phyloP scores from a whole-genome alignment of 2,329 filamentous ascomycete species.

The Ascochyta rabiei region DNA sequence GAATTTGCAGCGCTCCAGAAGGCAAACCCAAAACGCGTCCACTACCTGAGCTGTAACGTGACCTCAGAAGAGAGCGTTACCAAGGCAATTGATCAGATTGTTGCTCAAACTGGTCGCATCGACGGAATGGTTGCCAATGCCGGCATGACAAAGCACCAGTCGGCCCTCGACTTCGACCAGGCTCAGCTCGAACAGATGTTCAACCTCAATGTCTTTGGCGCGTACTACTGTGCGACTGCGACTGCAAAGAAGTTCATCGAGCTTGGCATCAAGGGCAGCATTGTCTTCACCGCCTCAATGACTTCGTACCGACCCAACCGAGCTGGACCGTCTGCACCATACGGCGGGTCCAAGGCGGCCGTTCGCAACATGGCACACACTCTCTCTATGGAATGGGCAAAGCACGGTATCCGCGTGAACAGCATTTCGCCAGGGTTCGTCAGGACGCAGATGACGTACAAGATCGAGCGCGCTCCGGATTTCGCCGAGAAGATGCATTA shows the following conservation, averaged over 20 bases:
- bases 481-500: conserved; percentile 61
- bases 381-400: conserved; percentile 83
- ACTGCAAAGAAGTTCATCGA: conserved; percentile 54
- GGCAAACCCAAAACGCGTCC: conserved; percentile 51
- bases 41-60: conserved; percentile 57
- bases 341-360: conserved; percentile 52
- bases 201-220: conserved; percentile 56
- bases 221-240: conserved; percentile 55
- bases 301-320: conserved; percentile 58
- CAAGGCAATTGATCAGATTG: conserved; percentile 54
- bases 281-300: conserved; percentile 59
- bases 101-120: conserved; percentile 55
- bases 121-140: conserved; percentile 61
- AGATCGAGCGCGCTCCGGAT: conserved; percentile 56
- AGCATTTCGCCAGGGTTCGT: conserved; percentile 86
- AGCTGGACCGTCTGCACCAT: conserved; percentile 58
- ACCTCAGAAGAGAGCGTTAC: conserved; percentile 56
- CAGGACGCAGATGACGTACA: conserved; percentile 69
- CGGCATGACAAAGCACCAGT: conserved; percentile 59
- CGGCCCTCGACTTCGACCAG: conserved; percentile 58
- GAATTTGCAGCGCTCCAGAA: conserved; percentile 53
- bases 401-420: conserved; percentile 81
- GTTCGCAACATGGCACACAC: conserved; percentile 56
- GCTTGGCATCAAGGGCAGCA: conserved; percentile 55
- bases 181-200: conserved; percentile 57